These are phyloP conservation scores for Russula compacta DNA, from an alignment of 768 basidiomycete species.

Conservation along the genomic window DNA sequence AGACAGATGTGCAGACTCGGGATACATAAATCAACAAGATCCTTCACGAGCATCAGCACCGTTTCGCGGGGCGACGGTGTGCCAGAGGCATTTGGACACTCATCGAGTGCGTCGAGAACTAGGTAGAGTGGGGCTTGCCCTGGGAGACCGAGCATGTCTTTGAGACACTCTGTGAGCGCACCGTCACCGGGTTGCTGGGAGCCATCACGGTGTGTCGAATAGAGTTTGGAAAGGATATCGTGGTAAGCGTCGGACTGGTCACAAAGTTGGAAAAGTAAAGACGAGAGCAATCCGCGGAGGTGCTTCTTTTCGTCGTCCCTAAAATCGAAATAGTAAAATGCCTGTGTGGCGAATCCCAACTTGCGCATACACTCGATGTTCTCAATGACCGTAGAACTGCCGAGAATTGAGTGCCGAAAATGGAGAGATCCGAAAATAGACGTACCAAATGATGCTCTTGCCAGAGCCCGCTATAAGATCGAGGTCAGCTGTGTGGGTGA, in stretches of 20 bases:
- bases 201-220: slow-evolving; percentile 24
- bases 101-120: not conserved
- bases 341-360: not conserved
- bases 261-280: not conserved
- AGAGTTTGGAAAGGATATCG: too few species aligned
- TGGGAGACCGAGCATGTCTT: not conserved
- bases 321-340: not conserved
- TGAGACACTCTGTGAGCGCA: not conserved
- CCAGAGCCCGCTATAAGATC: not conserved
- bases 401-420: too few species aligned
- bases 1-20: too few species aligned
- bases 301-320: not conserved
- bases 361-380: too few species aligned
- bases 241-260: too few species aligned
- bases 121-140: not conserved
- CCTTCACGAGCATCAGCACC: not conserved
- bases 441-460: not conserved
- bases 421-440: not conserved
- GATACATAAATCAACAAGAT: not conserved
- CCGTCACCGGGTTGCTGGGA: not conserved
- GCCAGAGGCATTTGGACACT: not conserved
- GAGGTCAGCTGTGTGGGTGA: not conserved
- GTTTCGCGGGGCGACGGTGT: not conserved
- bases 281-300: not conserved
- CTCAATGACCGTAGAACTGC: too few species aligned